Evolutionary conservation across 2,329 filamentous ascomycete species (phyloP), one percentile per base, ranked within the genome.

Genomic region (Fusarium mangiferae): DNA sequence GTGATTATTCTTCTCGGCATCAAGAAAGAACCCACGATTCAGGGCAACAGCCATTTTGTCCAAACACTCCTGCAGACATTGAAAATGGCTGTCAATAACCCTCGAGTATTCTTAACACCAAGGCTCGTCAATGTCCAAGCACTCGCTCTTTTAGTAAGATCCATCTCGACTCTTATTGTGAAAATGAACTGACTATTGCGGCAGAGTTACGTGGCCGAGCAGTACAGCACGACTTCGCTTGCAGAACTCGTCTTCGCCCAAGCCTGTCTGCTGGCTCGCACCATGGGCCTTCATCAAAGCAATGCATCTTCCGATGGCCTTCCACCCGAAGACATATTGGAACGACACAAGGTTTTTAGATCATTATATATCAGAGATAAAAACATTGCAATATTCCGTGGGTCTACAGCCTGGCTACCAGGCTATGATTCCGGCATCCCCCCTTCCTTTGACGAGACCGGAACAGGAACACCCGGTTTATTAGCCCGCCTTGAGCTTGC

Each of bases 301-400:
- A 56, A 60, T n/a, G 70, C 75, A 22, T 69, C 64, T 26, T 55
- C 46, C 13, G 63, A 52, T 14, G 49, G 58, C 22, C 24, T 51
- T 1, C 30, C 60, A 5, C 46, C 69, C 2, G 77, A 76, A 26
- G 65, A 72, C 3, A 51, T 62, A 10, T 26, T 75, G 7, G 77
- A 78, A 62, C 67, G 70, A 33, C 69, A 70, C 12, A 78, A 78
- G 12, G 64, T 77, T 1, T 78, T 78, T 20, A 65, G 70, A 28
- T 78, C 77, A 14, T 51, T 78, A 7, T 78, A 78, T 49, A 73
- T 78, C 33, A 62, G 77, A 42, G 77, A 78, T 38, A 78, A 76
- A 20, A 74, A 75, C 20, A 62, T 61, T 8, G 70, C 68, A 14
- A 73, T 78, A n/a, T 71, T 75, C n/a, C 66, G 75, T 35, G 77